phyloP scores from a whole-genome alignment of 164 flowering plant species.

The Warburgia ugandensis region DNA sequence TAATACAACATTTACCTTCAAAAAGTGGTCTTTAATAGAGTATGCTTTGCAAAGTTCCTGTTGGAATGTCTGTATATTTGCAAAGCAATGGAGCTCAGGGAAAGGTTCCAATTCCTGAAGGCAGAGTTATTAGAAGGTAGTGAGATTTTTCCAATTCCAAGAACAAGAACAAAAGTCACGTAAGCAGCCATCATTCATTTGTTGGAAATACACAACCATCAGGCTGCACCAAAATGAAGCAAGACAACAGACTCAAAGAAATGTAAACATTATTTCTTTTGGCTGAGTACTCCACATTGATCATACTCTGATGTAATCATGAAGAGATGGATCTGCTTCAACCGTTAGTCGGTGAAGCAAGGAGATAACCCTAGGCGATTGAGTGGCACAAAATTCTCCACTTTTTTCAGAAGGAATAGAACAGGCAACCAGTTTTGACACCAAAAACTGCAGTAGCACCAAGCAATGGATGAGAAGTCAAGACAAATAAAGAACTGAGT shows the following conservation, averaged over 20 bases:
- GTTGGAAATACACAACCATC: background rate
- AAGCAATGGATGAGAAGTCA: background rate
- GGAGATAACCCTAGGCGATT: conserved; percentile 42
- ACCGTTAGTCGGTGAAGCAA: conserved; percentile 63
- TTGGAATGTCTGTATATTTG: conserved; percentile 52
- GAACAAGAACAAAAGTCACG: too few relatives aligned
- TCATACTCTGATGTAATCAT: conserved; percentile 63
- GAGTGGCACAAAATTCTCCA: conserved; percentile 17
- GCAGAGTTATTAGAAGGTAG: background rate
- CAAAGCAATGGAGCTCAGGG: conserved; percentile 68
- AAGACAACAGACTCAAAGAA: too few relatives aligned
- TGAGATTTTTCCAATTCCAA: background rate
- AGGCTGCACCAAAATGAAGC: background rate
- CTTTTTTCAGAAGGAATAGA: conserved; percentile 42
- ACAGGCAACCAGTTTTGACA: conserved; percentile 75
- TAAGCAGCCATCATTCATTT: too few relatives aligned
- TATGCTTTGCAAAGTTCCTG: conserved; percentile 47
- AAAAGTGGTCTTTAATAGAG: conserved; percentile 64
- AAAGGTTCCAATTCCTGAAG: conserved; percentile 82
- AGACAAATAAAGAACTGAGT: too few relatives aligned
- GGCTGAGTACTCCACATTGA: background rate
- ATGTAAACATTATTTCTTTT: too few relatives aligned
- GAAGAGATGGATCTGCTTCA: conserved; percentile 62
- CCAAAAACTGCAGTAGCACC: conserved; percentile 51
- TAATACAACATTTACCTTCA: conserved; percentile 37